Evolutionary conservation across 2,329 filamentous ascomycete genomes (phyloP), one percentile per base, ranked within the genome.

Genomic region (Graphilbum ipis-grandicollis): DNA sequence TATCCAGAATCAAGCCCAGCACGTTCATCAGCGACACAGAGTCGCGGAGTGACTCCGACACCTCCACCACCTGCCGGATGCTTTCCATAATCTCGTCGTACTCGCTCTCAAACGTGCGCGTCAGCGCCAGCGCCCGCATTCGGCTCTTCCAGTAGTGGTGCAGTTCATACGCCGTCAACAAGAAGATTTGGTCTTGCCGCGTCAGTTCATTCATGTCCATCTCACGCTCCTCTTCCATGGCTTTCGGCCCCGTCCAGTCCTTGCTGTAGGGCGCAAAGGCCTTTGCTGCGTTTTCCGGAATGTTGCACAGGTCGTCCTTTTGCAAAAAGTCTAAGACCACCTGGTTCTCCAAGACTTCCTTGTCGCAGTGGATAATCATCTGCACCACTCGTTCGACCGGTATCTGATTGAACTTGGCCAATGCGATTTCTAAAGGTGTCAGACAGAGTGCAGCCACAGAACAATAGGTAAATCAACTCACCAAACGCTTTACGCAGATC

Each of bases 91-190:
- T 78, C 50, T 96, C 82, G 45, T 94, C 86, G 52, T 96, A 98
- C 47, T 98, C 90, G 5, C 61, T 43, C 56, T 96, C 88, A 49
- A 72, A 94, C 36, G 71, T 86, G 49, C 77, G 75, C 5, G 85
- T 94, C 46, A 96, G 62, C 3, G 77, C 69, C 46, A 98, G 67
- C 28, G 90, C 90, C 47, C 90, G 74, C 78, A 96, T 96, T 55
- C 90, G 78, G 42, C 83, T 84, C 66, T 93, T 94, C 90, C 90
- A 98, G 61, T 98, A 98, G 54, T 94, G 86, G 47, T 93, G 85
- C 45, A 96, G 63, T 55, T 98, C 90, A 50, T 80, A 96, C 2
- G 88, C 83, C 5, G 90, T 96, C 53, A 79, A 82, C 19, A 98
- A 65, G 54, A 86, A 98, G 39, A 98, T 81, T 57, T 96, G 88